These are phyloP conservation scores for Sporothrix sp. DNA, from an alignment of 2,329 filamentous ascomycete genomes.

Conservation along the genomic window DNA sequence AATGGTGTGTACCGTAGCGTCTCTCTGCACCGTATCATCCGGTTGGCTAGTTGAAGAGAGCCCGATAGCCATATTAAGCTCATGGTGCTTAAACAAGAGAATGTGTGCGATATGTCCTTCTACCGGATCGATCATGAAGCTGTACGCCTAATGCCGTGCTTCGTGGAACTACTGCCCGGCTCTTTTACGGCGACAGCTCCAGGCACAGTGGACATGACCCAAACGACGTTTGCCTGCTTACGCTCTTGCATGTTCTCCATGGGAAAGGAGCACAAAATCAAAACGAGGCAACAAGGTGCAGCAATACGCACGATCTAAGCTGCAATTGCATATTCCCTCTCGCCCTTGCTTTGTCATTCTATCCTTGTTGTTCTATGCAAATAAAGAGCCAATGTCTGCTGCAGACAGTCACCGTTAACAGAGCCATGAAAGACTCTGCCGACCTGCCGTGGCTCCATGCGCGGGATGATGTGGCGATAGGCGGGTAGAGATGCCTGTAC, in stretches of 20 bases:
- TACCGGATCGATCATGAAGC: slow-evolving; percentile 10
- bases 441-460: slow-evolving; percentile 3
- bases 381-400: no score
- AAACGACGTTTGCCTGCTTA: no score
- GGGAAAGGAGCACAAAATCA: not conserved
- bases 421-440: no score
- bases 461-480: slow-evolving; percentile 12
- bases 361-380: no score
- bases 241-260: not conserved
- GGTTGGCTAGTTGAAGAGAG: not conserved
- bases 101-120: slow-evolving; percentile 2
- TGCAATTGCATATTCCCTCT: not conserved
- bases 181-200: not conserved
- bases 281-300: not conserved
- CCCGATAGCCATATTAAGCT: not conserved
- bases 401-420: no score
- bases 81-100: no score
- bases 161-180: slow-evolving; percentile 6
- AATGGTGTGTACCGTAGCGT: not conserved
- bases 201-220: not conserved
- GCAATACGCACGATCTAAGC: not conserved
- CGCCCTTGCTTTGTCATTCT: not conserved
- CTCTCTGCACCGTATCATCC: no score
- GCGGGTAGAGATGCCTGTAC: slow-evolving; percentile 6
- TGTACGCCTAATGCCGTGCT: slow-evolving; percentile 9